These are phyloP conservation scores for Jimgerdemannia flammicorona DNA, from an alignment of 192 early-diverging fungal species.

Conservation along the genomic window DNA sequence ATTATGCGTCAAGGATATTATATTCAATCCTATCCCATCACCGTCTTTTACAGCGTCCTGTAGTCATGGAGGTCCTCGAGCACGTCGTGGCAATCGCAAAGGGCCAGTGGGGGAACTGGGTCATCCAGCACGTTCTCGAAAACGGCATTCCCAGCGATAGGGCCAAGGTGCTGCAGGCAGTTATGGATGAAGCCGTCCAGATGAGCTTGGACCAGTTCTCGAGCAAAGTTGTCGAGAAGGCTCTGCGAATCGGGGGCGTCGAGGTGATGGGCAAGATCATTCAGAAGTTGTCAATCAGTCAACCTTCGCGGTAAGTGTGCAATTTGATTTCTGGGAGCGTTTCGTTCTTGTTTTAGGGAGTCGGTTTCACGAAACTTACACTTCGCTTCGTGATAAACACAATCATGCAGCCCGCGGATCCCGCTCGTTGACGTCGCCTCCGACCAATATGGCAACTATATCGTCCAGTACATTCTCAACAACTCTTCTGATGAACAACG, in stretches of 20 bases:
- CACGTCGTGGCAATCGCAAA: slow-evolving; percentile 60
- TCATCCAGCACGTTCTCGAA: slow-evolving; percentile 74
- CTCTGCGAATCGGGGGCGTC: slow-evolving; percentile 38
- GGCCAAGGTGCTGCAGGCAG: slow-evolving; percentile 38
- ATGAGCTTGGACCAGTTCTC: slow-evolving; percentile 74
- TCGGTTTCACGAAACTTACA: no score
- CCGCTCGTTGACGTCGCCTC: slow-evolving; percentile 68
- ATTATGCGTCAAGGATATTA: not conserved
- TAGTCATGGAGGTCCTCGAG: slow-evolving; percentile 59
- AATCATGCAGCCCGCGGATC: slow-evolving; percentile 27
- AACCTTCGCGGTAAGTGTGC: slow-evolving; percentile 11
- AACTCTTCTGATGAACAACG: slow-evolving; percentile 54
- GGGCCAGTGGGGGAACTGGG: slow-evolving; percentile 85
- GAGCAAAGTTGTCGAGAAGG: slow-evolving; percentile 75
- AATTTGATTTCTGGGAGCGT: not conserved
- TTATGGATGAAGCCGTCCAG: slow-evolving; percentile 42
- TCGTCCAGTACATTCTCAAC: slow-evolving; percentile 69
- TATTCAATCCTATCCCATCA: not conserved
- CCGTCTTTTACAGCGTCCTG: slow-evolving; percentile 33
- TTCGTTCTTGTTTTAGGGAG: not conserved
- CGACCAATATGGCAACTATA: slow-evolving; percentile 78
- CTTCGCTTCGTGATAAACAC: not conserved
- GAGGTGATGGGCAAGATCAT: slow-evolving; percentile 16
- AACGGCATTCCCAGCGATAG: slow-evolving; percentile 52
- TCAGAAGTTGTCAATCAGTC: slow-evolving; percentile 18